phyloP scores from a whole-genome alignment of 306 rosid species.

The Parietaria judaica region DNA sequence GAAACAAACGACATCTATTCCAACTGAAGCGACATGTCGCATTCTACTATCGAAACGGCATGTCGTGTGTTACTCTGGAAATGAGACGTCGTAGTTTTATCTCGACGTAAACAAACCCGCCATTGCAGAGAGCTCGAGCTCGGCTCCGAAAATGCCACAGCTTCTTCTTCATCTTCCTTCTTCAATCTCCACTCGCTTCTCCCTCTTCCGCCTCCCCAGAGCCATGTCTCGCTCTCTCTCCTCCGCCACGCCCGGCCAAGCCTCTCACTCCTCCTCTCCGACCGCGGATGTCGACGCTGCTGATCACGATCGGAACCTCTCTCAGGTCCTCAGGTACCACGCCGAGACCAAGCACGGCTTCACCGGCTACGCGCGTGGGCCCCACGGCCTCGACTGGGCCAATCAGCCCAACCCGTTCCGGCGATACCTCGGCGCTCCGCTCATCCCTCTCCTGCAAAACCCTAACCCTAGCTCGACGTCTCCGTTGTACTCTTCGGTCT shows the following conservation, averaged over 20 bases:
- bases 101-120: too few relatives aligned
- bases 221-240: slow-evolving; percentile 42
- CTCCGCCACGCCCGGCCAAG: slow-evolving; percentile 23
- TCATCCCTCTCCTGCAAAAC: slow-evolving; percentile 50
- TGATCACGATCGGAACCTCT: slow-evolving; percentile 20
- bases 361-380: slow-evolving; percentile 68
- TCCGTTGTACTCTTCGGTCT: slow-evolving; percentile 57
- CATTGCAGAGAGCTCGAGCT: too few relatives aligned
- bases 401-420: slow-evolving; percentile 98
- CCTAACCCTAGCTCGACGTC: slow-evolving; percentile 22
- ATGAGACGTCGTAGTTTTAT: too few relatives aligned
- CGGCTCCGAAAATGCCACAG: neutral
- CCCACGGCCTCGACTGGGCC: slow-evolving; percentile 90
- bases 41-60: too few relatives aligned
- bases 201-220: slow-evolving; percentile 14
- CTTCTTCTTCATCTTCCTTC: neutral
- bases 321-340: slow-evolving; percentile 58
- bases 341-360: slow-evolving; percentile 71
- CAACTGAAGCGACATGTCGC: too few relatives aligned
- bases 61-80: too few relatives aligned
- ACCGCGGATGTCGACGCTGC: slow-evolving; percentile 7
- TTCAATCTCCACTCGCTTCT: slow-evolving; percentile 24
- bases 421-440: slow-evolving; percentile 56
- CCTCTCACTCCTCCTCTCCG: slow-evolving; percentile 16
- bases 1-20: too few relatives aligned